These are phyloP conservation scores for Fraxinus dipetala DNA, from an alignment of 305 asterid species.

Conservation along the genomic window DNA sequence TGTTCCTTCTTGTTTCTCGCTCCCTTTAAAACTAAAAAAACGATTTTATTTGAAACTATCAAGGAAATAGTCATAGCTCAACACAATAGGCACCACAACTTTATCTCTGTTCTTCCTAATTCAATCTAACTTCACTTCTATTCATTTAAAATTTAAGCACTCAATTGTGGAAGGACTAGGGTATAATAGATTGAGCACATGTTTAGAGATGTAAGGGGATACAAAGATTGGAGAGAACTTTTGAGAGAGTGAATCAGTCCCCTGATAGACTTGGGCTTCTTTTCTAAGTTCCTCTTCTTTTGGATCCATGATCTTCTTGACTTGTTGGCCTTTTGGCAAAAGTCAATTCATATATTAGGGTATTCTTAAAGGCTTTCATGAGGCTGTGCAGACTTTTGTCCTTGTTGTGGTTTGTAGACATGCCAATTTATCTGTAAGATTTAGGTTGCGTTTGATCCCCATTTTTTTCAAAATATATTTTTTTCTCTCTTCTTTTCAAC, in stretches of 20 bases:
- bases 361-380: not conserved
- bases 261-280: not conserved
- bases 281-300: not conserved
- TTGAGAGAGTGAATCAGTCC: not conserved
- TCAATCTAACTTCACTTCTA: not conserved
- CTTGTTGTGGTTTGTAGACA: slow-evolving; percentile 5
- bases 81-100: not conserved
- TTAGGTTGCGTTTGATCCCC: not conserved
- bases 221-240: not conserved
- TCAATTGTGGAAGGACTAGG: not conserved
- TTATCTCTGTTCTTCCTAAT: not conserved
- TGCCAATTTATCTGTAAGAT: slow-evolving; percentile 5
- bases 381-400: not conserved
- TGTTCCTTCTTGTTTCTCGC: not conserved
- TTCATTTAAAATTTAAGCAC: not conserved
- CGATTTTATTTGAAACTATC: not conserved
- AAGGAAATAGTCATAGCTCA: not conserved
- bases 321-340: not conserved
- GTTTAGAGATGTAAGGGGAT: not conserved
- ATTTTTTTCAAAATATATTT: not conserved
- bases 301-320: not conserved
- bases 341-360: not conserved
- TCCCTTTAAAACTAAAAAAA: not conserved
- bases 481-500: not conserved
- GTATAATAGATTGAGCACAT: not conserved